Base-by-base conservation (phyloP, 495 filamentous ascomycete species). In the Aspergillus sclerotioniger region DNA sequence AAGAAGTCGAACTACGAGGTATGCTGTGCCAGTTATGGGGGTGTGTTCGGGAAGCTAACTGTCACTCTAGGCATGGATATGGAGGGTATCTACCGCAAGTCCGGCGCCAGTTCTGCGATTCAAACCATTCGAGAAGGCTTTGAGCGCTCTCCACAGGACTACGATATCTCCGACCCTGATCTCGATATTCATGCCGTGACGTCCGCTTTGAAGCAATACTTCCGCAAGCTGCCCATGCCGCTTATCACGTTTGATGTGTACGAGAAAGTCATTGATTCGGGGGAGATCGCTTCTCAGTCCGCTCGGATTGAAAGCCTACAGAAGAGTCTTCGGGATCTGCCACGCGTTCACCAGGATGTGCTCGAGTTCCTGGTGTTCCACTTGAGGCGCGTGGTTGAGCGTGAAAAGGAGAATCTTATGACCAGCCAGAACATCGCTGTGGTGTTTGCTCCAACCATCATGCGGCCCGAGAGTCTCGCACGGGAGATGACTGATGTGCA, bases 31-130 rank as follows among this genome's bases (percentile, higher is more conserved):
- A 15, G 37, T 29, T 28, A 43, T 19, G 15, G 0, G 19, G 21
- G 10, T 17, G 20, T 15, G 9, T 17, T 53, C 39, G 12, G 48
- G 20, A 10, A 28, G 35, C 57, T 45, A 48, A 56, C 47, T 29
- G 54, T 58, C 49, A 59, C 15, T 39, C 19, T 62, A 85, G 94
- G 94, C 44, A 97, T 99, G 92, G 92, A 98, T 67, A 83, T 95
- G 68, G 93, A 98, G 74, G 95, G 95, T 51, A 96, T 99, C 62
- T 99, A 99, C 77, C 87, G 95, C 60, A 99, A 99, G 78, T 93
- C 91, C 32, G 95, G 95, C 50, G 93, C 92, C 63, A 87, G 87
- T 54, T 87, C 87, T 2, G 89, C 91, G 60, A 88, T 95, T 70
- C 94, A 96, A 68, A 76, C 79, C 44, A 90, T 99, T 58, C 86